These are phyloP conservation scores for Pleurozium schreberi DNA, from an alignment of 225 moss, liverwort and hornwort genomes.

Conservation along the genomic window DNA sequence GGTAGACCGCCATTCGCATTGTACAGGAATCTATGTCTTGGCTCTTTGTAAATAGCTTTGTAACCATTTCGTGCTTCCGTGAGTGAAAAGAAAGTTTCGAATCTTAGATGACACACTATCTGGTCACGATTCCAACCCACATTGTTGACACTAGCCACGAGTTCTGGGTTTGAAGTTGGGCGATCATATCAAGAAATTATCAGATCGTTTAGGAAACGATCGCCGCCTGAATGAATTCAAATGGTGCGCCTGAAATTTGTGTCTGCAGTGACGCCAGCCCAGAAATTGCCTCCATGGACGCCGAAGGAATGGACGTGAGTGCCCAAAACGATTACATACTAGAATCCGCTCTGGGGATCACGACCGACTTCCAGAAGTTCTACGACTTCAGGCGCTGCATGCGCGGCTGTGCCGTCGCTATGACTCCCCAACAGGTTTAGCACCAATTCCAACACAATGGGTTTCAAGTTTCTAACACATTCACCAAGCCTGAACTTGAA, in stretches of 20 bases:
- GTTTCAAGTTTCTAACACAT: background rate
- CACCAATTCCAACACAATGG: background rate
- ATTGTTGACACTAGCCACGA: background rate
- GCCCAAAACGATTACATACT: background rate
- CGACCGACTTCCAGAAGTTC: background rate
- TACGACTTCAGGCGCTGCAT: slow-evolving; percentile 4
- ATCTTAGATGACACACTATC: background rate
- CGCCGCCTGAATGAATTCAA: background rate
- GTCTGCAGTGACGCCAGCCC: background rate
- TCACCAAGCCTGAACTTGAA: background rate
- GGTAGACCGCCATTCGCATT: background rate
- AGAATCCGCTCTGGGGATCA: background rate
- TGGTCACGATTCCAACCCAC: background rate
- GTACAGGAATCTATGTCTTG: background rate
- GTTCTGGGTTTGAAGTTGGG: background rate
- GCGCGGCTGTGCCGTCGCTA: slow-evolving; percentile 6
- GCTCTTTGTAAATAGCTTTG: no score
- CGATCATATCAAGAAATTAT: background rate
- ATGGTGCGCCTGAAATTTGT: background rate
- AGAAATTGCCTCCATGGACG: background rate
- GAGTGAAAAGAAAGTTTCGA: background rate
- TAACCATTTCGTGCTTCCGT: background rate
- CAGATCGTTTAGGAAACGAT: background rate
- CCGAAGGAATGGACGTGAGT: background rate
- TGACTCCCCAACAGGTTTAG: slow-evolving; percentile 23